Evolutionary conservation across 306 rosid species (phyloP), one percentile per base, ranked within the genome.

Genomic region (Trichosanthes cucumerina): DNA sequence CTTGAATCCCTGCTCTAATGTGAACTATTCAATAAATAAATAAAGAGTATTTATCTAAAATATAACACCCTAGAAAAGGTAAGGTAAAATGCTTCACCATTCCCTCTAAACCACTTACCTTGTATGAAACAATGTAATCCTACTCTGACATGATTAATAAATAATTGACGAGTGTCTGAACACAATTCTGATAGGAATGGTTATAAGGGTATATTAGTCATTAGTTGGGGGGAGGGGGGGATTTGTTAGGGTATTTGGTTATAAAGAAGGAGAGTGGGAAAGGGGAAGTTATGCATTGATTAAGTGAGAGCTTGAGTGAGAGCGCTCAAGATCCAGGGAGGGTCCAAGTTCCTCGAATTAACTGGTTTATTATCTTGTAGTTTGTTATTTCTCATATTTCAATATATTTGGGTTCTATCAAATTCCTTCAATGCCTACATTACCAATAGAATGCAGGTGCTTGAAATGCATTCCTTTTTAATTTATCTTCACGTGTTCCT

Each of bases 391-490:
- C n/a, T n/a, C n/a, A n/a, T n/a, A n/a, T n/a, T n/a, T n/a, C n/a
- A n/a, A n/a, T n/a, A n/a, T n/a, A n/a, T n/a, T n/a, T n/a, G n/a
- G n/a, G n/a, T n/a, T n/a, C n/a, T n/a, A n/a, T n/a, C n/a, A n/a
- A n/a, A n/a, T n/a, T 70, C 21, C 56, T 44, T 13, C 47, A 65
- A 8, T 6, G 14, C 69, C 4, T 63, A 12, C 16, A n/a, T 38
- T 66, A 69, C 76, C 50, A 69, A 69, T 69, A 41, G 52, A 38
- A 69, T 21, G 76, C 76, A 43, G 54, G 52, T 21, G 28, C 57
- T 70, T 5, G 15, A 72, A 72, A 72, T 46, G 43, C 38, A 72
- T 46, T 24, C 13, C 54, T 3, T 28, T 72, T 47, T 41, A 16
- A 10, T 24, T 59, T 60, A 18, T 60, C 50, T 66, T 66, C 47